Conservation (phyloP, 495 filamentous ascomycete genomes). For the Penicillium taxi region DNA sequence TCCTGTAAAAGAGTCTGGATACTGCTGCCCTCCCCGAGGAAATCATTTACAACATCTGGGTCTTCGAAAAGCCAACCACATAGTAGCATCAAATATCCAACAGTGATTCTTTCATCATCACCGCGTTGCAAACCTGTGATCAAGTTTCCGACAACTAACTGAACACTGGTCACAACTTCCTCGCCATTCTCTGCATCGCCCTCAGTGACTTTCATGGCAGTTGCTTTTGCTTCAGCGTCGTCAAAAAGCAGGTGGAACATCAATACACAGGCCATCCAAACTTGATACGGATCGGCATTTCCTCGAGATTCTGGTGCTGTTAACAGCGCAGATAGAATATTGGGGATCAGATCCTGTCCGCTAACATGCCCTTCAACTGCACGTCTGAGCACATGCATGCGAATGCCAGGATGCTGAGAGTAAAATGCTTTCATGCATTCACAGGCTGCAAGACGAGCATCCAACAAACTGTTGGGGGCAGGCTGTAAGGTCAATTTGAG, state of each 20-base stretch:
- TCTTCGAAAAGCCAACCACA: slow-evolving; percentile 92
- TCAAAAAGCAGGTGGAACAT: slow-evolving; percentile 86
- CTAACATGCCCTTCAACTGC: slow-evolving; percentile 82
- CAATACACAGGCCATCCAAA: slow-evolving; percentile 87
- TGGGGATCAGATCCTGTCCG: slow-evolving; percentile 78
- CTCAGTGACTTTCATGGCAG: slow-evolving; percentile 75
- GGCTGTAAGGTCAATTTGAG: slow-evolving; percentile 76
- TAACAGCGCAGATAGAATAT: slow-evolving; percentile 77
- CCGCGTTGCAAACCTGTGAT: slow-evolving; percentile 63
- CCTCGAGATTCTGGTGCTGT: slow-evolving; percentile 48
- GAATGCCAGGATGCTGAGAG: slow-evolving; percentile 66
- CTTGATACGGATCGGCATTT: slow-evolving; percentile 74
- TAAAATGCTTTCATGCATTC: slow-evolving; percentile 92
- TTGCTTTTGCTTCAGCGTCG: slow-evolving; percentile 66
- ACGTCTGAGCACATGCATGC: slow-evolving; percentile 73
- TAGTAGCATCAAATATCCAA: slow-evolving; percentile 90
- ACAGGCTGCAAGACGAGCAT: slow-evolving; percentile 75
- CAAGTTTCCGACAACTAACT: slow-evolving; percentile 74
- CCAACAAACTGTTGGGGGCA: slow-evolving; percentile 56
- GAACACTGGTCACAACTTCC: slow-evolving; percentile 92
- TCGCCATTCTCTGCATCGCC: slow-evolving; percentile 86
- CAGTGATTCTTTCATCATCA: slow-evolving; percentile 71
- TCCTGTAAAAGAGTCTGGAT: slow-evolving; percentile 77
- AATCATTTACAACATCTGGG: slow-evolving; percentile 82
- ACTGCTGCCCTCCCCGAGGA: slow-evolving; percentile 89